A percentile compares a stretch with the other conserved stretches of the same genome.
phyloP scores from a whole-genome alignment of 2,329 filamentous ascomycete species.

The Sporothrix humicola region DNA sequence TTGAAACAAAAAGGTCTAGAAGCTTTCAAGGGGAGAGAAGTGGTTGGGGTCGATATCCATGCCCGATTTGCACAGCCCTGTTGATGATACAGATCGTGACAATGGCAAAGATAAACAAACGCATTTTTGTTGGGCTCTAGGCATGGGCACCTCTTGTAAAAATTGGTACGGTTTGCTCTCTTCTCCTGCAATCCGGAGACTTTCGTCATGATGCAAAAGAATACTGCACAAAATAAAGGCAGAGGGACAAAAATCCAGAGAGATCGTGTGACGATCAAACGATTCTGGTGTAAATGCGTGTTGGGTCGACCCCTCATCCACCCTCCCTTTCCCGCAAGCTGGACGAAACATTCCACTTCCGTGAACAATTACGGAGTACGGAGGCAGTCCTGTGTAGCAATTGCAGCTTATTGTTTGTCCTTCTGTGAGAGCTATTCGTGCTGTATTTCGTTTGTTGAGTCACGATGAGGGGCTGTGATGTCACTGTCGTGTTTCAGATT shows the following conservation, averaged over 20 bases:
- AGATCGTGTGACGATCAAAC: conserved; percentile 30
- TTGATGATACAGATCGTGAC: not conserved
- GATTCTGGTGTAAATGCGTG: conserved; percentile 5
- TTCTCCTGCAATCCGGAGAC: too few species aligned
- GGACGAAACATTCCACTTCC: conserved; percentile 2
- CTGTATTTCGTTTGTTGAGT: not conserved
- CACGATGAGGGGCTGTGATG: conserved; percentile 11
- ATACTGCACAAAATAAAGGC: conserved; percentile 21
- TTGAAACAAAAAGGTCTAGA: not conserved
- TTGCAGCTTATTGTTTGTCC: too few species aligned
- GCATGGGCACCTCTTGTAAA: not conserved
- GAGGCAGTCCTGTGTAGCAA: not conserved
- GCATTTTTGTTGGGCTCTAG: not conserved
- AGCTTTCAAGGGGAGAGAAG: not conserved
- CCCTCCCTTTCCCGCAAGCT: not conserved
- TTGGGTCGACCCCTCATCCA: not conserved
- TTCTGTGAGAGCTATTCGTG: too few species aligned
- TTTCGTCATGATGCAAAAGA: not conserved
- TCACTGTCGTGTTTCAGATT: conserved; percentile 14
- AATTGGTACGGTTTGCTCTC: not conserved
- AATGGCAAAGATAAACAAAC: not conserved
- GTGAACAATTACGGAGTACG: too few species aligned
- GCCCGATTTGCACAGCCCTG: not conserved
- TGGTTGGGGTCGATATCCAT: too few species aligned
- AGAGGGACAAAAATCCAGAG: not conserved